Percentiles rank a stretch among this genome's conserved stretches.
These are phyloP conservation scores for Fusarium sp. DNA, from an alignment of 2,329 filamentous ascomycete species.

Conservation along the genomic window DNA sequence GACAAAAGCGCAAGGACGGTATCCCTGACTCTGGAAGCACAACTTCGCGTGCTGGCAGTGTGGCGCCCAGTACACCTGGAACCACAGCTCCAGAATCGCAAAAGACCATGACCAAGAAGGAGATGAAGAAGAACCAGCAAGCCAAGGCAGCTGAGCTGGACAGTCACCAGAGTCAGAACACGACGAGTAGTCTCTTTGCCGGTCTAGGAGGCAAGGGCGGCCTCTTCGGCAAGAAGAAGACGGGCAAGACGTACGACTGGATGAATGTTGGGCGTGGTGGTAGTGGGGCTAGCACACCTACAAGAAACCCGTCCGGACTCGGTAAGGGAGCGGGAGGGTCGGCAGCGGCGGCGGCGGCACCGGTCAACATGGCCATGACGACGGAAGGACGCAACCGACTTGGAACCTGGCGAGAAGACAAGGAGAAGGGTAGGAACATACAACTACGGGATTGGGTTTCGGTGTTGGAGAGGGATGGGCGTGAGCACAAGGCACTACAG, in stretches of 20 bases:
- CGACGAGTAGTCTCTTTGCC: conserved; percentile 80
- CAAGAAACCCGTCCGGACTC: conserved; percentile 50
- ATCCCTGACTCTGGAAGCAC: conserved; percentile 62
- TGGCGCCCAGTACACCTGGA: conserved; percentile 71
- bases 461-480: conserved; percentile 83
- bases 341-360: conserved; percentile 46
- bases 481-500: conserved; percentile 73
- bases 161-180: conserved; percentile 84
- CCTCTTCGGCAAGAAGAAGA: conserved; percentile 70
- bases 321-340: conserved; percentile 49
- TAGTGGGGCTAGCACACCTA: conserved; percentile 66
- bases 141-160: conserved; percentile 82
- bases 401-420: conserved; percentile 83
- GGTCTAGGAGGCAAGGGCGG: conserved; percentile 72
- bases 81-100: conserved; percentile 71
- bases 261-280: conserved; percentile 69
- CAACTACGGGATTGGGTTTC: conserved; percentile 86
- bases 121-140: conserved; percentile 79
- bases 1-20: conserved; percentile 71
- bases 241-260: conserved; percentile 79
- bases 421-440: conserved; percentile 80
- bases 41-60: conserved; percentile 65
- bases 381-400: conserved; percentile 71
- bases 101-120: conserved; percentile 88
- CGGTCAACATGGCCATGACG: conserved; percentile 59